Evolutionary conservation across 108 stramenopile genomes (phyloP).

Genomic region (Bacterosira constricta): DNA sequence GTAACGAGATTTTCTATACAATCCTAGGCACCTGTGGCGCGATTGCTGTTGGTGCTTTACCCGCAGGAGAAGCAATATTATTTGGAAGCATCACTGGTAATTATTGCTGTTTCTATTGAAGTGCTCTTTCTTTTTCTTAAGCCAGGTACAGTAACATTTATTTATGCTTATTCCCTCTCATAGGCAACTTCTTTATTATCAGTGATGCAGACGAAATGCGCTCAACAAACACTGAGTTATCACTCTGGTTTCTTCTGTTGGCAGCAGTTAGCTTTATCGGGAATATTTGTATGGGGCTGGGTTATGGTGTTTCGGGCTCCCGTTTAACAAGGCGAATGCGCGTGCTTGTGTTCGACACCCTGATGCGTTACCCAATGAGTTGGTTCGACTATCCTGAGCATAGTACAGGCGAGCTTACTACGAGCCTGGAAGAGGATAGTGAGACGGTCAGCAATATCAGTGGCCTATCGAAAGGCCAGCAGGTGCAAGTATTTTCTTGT

Average conservation of each 20-base stretch:
- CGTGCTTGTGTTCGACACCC: conserved; percentile 31
- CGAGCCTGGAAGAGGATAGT: conserved; percentile 29
- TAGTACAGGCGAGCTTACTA: conserved; percentile 38
- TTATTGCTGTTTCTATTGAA: too few species aligned
- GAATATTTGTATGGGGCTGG: conserved; percentile 27
- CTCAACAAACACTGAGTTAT: not conserved
- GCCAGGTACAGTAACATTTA: too few species aligned
- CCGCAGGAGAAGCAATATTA: conserved; percentile 38
- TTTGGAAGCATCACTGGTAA: conserved; percentile 33
- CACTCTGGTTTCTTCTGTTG: conserved; percentile 28
- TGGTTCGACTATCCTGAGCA: conserved; percentile 44
- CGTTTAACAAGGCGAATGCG: conserved; percentile 22
- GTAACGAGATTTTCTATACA: conserved; percentile 14
- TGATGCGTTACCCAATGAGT: conserved; percentile 33
- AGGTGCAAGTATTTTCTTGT: conserved; percentile 32
- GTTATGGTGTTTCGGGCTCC: conserved; percentile 29
- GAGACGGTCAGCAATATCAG: conserved; percentile 33
- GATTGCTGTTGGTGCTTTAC: conserved; percentile 17
- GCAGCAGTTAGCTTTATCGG: conserved; percentile 20
- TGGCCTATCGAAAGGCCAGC: conserved; percentile 34
- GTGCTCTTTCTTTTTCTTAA: too few species aligned
- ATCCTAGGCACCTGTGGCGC: conserved; percentile 16
- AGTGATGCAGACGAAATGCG: conserved; percentile 32
- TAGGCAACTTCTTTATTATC: conserved; percentile 28
- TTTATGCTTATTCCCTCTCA: too few species aligned